Evolutionary conservation across 345 rosid genomes (phyloP).

Genomic region (Eucalyptus melliodora): DNA sequence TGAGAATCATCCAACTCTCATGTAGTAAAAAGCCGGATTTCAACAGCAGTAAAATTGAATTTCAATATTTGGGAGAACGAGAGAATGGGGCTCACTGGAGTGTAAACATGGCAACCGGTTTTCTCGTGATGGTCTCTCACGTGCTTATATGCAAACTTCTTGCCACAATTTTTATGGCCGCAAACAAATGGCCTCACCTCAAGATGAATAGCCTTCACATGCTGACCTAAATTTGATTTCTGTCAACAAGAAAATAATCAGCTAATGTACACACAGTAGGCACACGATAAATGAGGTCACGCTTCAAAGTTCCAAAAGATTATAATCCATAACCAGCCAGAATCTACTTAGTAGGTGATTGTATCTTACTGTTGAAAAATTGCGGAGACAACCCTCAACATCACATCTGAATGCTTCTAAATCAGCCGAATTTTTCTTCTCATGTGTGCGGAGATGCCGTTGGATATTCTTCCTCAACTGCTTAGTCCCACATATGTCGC

Average conservation of each 20-base stretch:
- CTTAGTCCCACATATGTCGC: conserved; percentile 54
- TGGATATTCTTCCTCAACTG: conserved; percentile 67
- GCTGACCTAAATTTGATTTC: conserved; percentile 35
- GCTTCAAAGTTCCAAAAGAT: no score
- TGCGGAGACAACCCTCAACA: conserved; percentile 35
- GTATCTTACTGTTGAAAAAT: conserved; percentile 55
- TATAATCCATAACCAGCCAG: no score
- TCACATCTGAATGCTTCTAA: conserved; percentile 32
- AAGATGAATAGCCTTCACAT: conserved; percentile 55
- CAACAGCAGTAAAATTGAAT: no score
- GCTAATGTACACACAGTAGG: not conserved
- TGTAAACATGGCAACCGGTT: conserved; percentile 28
- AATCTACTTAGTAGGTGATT: no score
- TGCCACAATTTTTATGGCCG: conserved; percentile 47
- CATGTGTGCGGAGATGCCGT: conserved; percentile 62
- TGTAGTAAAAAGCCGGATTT: no score
- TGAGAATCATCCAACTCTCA: no score
- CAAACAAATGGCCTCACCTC: conserved; percentile 42
- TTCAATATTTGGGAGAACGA: no score
- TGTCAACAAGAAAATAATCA: conserved; percentile 14
- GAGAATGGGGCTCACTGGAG: not conserved
- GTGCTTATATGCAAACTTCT: conserved; percentile 69
- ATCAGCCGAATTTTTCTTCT: conserved; percentile 24
- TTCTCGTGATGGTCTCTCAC: conserved; percentile 76
- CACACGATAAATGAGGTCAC: conserved; percentile 2